phyloP scores from a whole-genome alignment of 371 early-diverging fungal species.

The Mycotypha africana region DNA sequence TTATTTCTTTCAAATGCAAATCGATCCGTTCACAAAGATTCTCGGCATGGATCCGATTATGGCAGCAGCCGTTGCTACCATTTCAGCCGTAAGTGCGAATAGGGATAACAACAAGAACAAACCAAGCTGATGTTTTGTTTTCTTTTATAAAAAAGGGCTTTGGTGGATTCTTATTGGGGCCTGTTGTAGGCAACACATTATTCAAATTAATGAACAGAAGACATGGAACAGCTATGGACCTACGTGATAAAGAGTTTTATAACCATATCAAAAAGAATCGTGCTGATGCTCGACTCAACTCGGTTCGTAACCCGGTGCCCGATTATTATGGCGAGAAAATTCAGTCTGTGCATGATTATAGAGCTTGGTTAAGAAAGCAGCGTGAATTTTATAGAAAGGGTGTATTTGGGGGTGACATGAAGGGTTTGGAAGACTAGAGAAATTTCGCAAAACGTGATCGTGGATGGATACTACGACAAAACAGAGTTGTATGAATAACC shows the following conservation, averaged over 20 bases:
- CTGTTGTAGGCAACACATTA: conserved; percentile 53
- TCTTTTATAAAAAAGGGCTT: conserved; percentile 30
- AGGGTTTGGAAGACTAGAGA: conserved; percentile 17
- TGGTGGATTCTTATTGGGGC: conserved; percentile 66
- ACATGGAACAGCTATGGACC: conserved; percentile 52
- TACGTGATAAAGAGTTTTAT: conserved; percentile 76
- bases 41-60: conserved; percentile 77
- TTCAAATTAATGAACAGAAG: conserved; percentile 62
- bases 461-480: background rate
- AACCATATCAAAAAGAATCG: conserved; percentile 74
- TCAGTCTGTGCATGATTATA: conserved; percentile 74
- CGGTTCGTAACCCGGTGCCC: conserved; percentile 78
- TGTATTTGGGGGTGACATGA: conserved; percentile 49
- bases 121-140: too few relatives aligned
- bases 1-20: conserved; percentile 68
- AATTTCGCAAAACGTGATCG: background rate
- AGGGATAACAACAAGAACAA: too few relatives aligned
- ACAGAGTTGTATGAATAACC: too few relatives aligned
- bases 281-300: conserved; percentile 72
- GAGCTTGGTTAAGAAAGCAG: conserved; percentile 88
- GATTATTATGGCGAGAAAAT: conserved; percentile 95
- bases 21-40: conserved; percentile 73
- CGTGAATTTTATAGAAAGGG: conserved; percentile 74
- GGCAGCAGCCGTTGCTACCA: conserved; percentile 57
- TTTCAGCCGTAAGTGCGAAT: conserved; percentile 51